Percentiles rank a stretch among this genome's conserved stretches.
These are phyloP conservation scores for Phytophthora nicotianae DNA, from an alignment of 352 stramenopile species.

Conservation along the genomic window DNA sequence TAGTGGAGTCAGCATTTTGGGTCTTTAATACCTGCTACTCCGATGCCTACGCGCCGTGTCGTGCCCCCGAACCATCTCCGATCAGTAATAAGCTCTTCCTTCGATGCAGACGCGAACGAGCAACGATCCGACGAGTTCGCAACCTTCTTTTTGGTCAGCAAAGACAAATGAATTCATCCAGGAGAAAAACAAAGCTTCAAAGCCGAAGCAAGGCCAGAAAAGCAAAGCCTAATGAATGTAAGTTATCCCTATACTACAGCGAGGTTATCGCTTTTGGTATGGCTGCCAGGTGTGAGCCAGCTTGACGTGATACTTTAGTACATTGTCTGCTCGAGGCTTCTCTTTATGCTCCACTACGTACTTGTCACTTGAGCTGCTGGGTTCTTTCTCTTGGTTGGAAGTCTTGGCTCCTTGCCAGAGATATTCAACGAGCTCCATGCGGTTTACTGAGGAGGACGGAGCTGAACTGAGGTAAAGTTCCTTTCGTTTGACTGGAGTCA, in stretches of 20 bases:
- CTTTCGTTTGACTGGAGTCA: slow-evolving; percentile 17
- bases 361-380: slow-evolving; percentile 11
- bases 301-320: slow-evolving; percentile 68
- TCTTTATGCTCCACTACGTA: slow-evolving; percentile 13
- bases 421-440: slow-evolving; percentile 32
- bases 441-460: slow-evolving; percentile 10
- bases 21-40: slow-evolving; percentile 13
- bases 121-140: slow-evolving; percentile 20
- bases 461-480: slow-evolving; percentile 36
- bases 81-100: slow-evolving; percentile 36
- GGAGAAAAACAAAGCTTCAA: slow-evolving; percentile 15
- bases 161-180: slow-evolving; percentile 35
- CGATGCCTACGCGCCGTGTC: slow-evolving; percentile 16
- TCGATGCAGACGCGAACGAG: slow-evolving; percentile 38
- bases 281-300: slow-evolving; percentile 66
- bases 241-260: slow-evolving; percentile 35
- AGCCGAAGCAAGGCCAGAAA: slow-evolving; percentile 38
- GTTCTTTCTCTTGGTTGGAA: slow-evolving; percentile 37
- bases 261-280: slow-evolving; percentile 23
- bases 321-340: slow-evolving; percentile 13
- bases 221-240: slow-evolving; percentile 43
- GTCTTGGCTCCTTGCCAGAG: slow-evolving; percentile 15
- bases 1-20: slow-evolving; percentile 15
- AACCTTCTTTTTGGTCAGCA: slow-evolving; percentile 37
- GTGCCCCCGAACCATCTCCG: slow-evolving; percentile 13